Evolutionary conservation across 1,139 yeast genomes (phyloP).

Genomic region (Blastobotrys petasosporus): DNA sequence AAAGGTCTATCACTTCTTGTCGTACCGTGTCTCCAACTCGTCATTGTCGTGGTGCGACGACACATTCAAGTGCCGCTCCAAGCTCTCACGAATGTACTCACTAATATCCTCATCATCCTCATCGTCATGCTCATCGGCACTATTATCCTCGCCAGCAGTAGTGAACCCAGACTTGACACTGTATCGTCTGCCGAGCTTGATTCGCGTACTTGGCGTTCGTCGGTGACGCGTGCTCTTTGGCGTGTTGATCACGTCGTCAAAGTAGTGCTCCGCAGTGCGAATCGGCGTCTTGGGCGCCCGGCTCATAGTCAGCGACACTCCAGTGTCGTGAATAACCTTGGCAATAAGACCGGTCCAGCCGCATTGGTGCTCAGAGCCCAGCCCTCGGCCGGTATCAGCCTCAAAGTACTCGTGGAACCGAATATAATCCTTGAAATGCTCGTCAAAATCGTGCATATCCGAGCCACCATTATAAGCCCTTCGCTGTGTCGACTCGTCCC

Average conservation of each 20-base stretch:
- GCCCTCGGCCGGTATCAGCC: constrained; percentile 92
- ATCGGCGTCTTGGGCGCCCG: constrained; percentile 33
- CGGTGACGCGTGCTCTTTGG: constrained; percentile 18
- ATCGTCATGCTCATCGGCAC: constrained; percentile 9
- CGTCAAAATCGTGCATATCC: constrained; percentile 57
- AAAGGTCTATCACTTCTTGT: background rate
- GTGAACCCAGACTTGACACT: constrained; percentile 16
- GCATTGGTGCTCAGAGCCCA: constrained; percentile 93
- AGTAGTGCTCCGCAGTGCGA: constrained; percentile 36
- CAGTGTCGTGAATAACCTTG: constrained; percentile 89
- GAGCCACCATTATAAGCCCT: constrained; percentile 75
- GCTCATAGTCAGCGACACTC: constrained; percentile 43
- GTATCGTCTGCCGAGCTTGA: constrained; percentile 20
- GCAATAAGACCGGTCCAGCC: constrained; percentile 98
- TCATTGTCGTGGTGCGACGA: constrained; percentile 11
- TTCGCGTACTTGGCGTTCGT: constrained; percentile 15
- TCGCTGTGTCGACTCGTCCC: constrained; percentile 57
- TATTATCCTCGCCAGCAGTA: constrained; percentile 11
- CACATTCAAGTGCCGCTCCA: constrained; percentile 16
- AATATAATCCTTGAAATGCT: constrained; percentile 67
- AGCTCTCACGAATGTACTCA: constrained; percentile 19
- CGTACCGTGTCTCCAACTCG: constrained; percentile 15
- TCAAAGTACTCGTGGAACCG: constrained; percentile 89
- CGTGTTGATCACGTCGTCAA: constrained; percentile 32
- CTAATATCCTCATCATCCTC: constrained; percentile 15